phyloP scores from a whole-genome alignment of 345 rosid species.

The Capsella bursapastoris region DNA sequence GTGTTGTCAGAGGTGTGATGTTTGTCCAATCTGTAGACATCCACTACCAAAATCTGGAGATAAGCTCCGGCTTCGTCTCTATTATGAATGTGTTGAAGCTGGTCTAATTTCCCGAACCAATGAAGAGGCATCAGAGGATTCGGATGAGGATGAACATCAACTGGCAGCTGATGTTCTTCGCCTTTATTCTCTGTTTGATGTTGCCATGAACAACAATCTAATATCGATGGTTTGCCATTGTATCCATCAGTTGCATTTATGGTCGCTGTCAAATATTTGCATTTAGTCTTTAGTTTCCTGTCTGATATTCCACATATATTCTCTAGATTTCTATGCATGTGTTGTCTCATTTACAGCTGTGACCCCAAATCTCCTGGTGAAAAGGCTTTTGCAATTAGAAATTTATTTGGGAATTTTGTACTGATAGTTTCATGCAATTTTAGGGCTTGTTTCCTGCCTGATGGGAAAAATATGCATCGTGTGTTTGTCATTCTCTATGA shows the following conservation, averaged over 20 bases:
- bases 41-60: constrained; percentile 53
- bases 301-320: constrained; percentile 14
- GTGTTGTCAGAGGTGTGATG: constrained; percentile 81
- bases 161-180: constrained; percentile 76
- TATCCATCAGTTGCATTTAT: constrained; percentile 56
- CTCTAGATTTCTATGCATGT: constrained; percentile 17
- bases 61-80: constrained; percentile 69
- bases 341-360: constrained; percentile 19
- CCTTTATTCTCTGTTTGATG: constrained; percentile 86
- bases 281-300: constrained; percentile 14
- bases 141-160: constrained; percentile 62
- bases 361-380: background rate
- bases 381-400: constrained; percentile 20
- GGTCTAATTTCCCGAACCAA: constrained; percentile 66
- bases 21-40: constrained; percentile 87
- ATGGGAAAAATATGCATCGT: constrained; percentile 5
- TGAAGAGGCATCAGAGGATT: constrained; percentile 66
- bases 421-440: constrained; percentile 8
- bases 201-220: constrained; percentile 85
- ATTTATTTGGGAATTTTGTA: background rate
- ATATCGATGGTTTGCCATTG: constrained; percentile 88
- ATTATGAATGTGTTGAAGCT: constrained; percentile 77
- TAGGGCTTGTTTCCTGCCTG: constrained; percentile 9
- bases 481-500: constrained; percentile 16
- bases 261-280: constrained; percentile 6